Percentiles rank a stretch among this genome's conserved stretches.
Evolutionary conservation across 2,329 filamentous ascomycete species (phyloP).

Genomic region (Paracoccidioides brasiliensis): DNA sequence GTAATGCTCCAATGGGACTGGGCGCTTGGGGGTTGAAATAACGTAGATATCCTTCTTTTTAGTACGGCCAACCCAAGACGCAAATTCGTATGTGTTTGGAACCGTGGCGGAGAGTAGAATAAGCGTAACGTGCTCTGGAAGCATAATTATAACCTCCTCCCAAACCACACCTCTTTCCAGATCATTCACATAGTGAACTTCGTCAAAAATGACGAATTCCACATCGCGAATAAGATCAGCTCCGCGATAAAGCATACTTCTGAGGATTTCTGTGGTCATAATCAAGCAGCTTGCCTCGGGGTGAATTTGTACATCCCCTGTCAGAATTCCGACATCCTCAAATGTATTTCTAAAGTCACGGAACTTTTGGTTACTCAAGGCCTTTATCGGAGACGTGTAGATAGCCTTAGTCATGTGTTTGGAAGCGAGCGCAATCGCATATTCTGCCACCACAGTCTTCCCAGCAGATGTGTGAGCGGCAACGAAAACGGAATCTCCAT

Average conservation of each 20-base stretch:
- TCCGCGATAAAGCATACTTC: constrained; percentile 95
- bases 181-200: constrained; percentile 98
- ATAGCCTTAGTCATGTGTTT: constrained; percentile 99
- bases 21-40: constrained; percentile 90
- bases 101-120: constrained; percentile 94
- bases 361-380: constrained; percentile 96
- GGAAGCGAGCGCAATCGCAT: constrained; percentile 89
- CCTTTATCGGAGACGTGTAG: constrained; percentile 97
- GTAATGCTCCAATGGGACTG: constrained; percentile 89
- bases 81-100: constrained; percentile 94
- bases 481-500: constrained; percentile 93
- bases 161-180: constrained; percentile 91
- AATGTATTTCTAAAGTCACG: constrained; percentile 83
- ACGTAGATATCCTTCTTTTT: constrained; percentile 99
- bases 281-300: constrained; percentile 96
- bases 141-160: constrained; percentile 99
- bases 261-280: constrained; percentile 96
- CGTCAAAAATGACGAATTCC: constrained; percentile 97
- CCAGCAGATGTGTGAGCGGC: constrained; percentile 95
- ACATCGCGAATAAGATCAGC: constrained; percentile 94
- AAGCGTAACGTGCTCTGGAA: constrained; percentile 90
- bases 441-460: constrained; percentile 96
- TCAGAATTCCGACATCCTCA: constrained; percentile 92
- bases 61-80: constrained; percentile 93
- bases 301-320: constrained; percentile 94